Base-by-base conservation (phyloP, 108 stramenopile genomes). In the Craspedostauros australis region DNA sequence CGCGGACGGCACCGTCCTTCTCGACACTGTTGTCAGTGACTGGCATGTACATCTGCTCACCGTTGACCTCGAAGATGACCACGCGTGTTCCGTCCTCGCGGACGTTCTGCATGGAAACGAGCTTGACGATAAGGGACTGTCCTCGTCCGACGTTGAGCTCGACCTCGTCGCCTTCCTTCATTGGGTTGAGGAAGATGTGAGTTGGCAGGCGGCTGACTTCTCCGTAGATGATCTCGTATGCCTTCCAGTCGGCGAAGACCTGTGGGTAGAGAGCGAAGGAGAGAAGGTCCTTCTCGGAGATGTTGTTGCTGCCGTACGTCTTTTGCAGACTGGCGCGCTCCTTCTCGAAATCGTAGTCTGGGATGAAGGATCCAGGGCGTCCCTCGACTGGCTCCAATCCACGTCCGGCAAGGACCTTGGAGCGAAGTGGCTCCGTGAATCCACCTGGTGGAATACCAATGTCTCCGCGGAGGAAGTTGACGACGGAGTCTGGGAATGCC, bases 401-500 rank as follows among this genome's bases (percentile, higher is more conserved):
- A 40, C 75, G 60, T 6, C 86, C 75, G 53, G 78, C 66, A 8
- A 94, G 40, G 29, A 93, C 88, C 44, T 70, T 47, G 40, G 66
- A 44, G 24, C 95, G 81, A 27, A 97, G 66, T 24, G 94, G 94
- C 57, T 97, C 96, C 2, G 96, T 94, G 73, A 97, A 96, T 23
- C 96, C 96, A 46, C 76, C 83, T 21, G 88, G 91, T 26, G 92
- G 95, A 15, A 93, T 82, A 25, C 93, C 93, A 39, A 94, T 80
- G 28, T 84, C 77, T 18, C 84, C 79, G 48, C 84, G 87, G 64
- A 96, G 88, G 73, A 85, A 97, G 56, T 95, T 88, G 27, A 97
- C 77, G 23, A 97, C 94, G 14, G 76, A 79, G 24, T 75, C 66
- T 14, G 96, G 96, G 73, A 95, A 97, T 21, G 80, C 70, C 9